Base-by-base conservation (phyloP, 2,329 filamentous ascomycete genomes). In the Microdochium nivale region DNA sequence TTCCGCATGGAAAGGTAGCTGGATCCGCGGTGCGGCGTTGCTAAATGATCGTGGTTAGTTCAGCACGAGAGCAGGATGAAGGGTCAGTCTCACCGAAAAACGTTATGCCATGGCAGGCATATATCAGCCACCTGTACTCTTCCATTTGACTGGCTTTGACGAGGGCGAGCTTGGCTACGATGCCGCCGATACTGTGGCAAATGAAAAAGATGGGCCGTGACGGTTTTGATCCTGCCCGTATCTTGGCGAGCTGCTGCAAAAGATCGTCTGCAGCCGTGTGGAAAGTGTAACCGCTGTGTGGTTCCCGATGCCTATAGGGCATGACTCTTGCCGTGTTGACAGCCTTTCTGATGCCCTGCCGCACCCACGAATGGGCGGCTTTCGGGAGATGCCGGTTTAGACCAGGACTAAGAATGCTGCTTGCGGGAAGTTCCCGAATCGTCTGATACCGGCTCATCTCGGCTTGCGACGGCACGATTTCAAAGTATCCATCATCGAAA, bases 21-120 rank as follows among this genome's bases (percentile, higher is more conserved):
- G 0, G 81, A 84, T 2, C 81, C 81, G 19, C 79, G 79, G 57
- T 85, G 81, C 0, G 81, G 81, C 1, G 80, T 80, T 19, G 73
- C 77, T 80, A 51, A 62, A 47, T 27, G 23, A 55, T 8, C 14
- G n/a, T n/a, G 7, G 4, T 24, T 1, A 14, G 14, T 21, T 16
- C 5, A 33, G 30, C 7, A 3, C 13, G 9, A 19, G 13, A 47
- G 43, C 24, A 25, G 30, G 9, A 2, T 27, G 16, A 23, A 16
- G 10, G 13, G 9, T 3, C 5, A 1, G 19, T 54, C 71, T 67
- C 55, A 80, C 79, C 73, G 60, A 82, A 78, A 56, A 84, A 84
- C 0, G 78, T 78, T 47, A 81, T 74, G 0, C 81, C 81, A 54
- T 84, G 79, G 51, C 79, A 84, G 56, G 79, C 76, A 44, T 73